Evolutionary conservation across 768 basidiomycete genomes (phyloP).

Genomic region (Serendipita vermifera): DNA sequence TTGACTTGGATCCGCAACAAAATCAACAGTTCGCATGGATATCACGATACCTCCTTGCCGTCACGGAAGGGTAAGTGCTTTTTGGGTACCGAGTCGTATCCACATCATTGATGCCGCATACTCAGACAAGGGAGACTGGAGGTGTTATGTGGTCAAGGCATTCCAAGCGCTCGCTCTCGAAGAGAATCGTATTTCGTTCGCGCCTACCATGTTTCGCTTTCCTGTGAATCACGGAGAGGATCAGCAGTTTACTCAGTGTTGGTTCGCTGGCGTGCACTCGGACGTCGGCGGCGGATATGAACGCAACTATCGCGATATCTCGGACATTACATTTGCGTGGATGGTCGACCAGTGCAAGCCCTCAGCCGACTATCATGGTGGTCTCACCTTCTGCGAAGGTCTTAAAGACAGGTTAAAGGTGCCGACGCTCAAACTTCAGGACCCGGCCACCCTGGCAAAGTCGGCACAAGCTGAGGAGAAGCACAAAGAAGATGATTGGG

Average conservation of each 20-base stretch:
- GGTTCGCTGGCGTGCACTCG: slow-evolving; percentile 21
- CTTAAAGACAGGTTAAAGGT: background rate
- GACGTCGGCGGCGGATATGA: slow-evolving; percentile 17
- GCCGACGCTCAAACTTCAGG: background rate
- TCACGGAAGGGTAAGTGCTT: no score
- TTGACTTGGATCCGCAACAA: no score
- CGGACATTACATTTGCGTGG: slow-evolving; percentile 1
- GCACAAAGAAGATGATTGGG: background rate
- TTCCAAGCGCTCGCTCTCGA: slow-evolving; percentile 22
- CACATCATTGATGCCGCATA: no score
- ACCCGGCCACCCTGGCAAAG: background rate
- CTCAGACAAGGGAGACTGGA: no score
- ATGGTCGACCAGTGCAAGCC: background rate
- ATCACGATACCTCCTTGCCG: no score
- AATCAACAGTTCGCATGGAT: no score
- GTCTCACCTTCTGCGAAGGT: background rate
- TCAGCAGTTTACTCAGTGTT: slow-evolving; percentile 14
- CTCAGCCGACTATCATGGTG: background rate
- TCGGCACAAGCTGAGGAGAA: background rate
- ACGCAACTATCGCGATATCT: slow-evolving; percentile 4
- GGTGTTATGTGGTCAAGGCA: slow-evolving; percentile 17
- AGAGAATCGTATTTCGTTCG: slow-evolving; percentile 19
- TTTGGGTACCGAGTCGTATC: no score
- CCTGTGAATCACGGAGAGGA: background rate
- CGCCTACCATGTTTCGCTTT: slow-evolving; percentile 16